Conservation (phyloP, 768 basidiomycete species). For the Leucosporidium scottii region DNA sequence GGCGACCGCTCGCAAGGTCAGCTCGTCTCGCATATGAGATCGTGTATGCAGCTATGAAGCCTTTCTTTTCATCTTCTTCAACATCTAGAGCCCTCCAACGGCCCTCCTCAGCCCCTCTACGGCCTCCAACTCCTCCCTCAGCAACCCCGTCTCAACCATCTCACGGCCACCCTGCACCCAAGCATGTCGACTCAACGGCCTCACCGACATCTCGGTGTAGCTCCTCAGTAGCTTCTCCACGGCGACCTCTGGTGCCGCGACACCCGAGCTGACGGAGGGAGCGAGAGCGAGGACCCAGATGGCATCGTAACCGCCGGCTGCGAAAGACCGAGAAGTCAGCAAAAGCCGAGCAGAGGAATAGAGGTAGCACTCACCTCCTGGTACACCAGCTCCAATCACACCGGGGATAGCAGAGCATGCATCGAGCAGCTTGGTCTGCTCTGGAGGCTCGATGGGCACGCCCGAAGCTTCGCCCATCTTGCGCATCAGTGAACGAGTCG, state of each 20-base stretch:
- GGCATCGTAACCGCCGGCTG: conserved; percentile 96
- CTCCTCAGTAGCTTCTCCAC: conserved; percentile 41
- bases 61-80: not conserved
- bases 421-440: conserved; percentile 78
- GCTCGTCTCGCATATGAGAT: too few species aligned
- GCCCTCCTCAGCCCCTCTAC: conserved; percentile 22
- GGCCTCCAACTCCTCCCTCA: conserved; percentile 10
- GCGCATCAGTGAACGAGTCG: conserved; percentile 70
- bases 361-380: conserved; percentile 64
- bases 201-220: conserved; percentile 45
- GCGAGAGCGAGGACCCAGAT: conserved; percentile 80
- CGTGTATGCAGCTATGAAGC: too few species aligned
- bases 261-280: conserved; percentile 47
- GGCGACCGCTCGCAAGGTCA: too few species aligned
- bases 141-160: conserved; percentile 20
- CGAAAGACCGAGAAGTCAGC: not conserved
- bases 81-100: conserved; percentile 1
- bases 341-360: not conserved
- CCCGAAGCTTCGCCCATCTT: conserved; percentile 67
- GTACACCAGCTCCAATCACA: conserved; percentile 88
- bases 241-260: conserved; percentile 45
- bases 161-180: conserved; percentile 37
- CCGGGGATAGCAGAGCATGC: conserved; percentile 68
- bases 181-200: conserved; percentile 40
- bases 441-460: conserved; percentile 82